Evolutionary conservation across 2,329 filamentous ascomycete species (phyloP).

Genomic region (Mycogone perniciosa): DNA sequence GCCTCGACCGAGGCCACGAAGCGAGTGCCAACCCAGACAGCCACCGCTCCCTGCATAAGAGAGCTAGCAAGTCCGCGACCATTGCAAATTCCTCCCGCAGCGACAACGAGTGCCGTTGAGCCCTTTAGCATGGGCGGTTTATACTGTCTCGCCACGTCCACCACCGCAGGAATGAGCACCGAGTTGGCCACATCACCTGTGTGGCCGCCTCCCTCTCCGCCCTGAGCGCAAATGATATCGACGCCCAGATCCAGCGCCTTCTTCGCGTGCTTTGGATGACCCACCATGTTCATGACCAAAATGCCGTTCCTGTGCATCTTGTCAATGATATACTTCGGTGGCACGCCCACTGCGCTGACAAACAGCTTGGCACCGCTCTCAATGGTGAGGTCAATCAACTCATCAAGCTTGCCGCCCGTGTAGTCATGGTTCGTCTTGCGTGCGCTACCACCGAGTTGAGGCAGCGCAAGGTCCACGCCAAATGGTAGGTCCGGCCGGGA

Average conservation of each 20-base stretch:
- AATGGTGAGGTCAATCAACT: constrained; percentile 81
- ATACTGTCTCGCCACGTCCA: constrained; percentile 72
- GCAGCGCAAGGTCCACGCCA: constrained; percentile 84
- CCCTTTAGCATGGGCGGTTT: constrained; percentile 63
- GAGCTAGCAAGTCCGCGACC: constrained; percentile 73
- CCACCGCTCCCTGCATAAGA: constrained; percentile 80
- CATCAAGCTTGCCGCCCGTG: constrained; percentile 79
- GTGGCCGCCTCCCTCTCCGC: constrained; percentile 88
- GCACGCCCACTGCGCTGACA: constrained; percentile 82
- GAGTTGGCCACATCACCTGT: constrained; percentile 81
- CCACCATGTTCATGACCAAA: constrained; percentile 95
- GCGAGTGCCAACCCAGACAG: constrained; percentile 90
- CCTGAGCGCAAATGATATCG: constrained; percentile 87
- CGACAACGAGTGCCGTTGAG: constrained; percentile 69
- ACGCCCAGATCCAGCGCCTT: constrained; percentile 84
- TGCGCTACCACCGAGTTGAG: constrained; percentile 77
- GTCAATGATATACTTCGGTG: constrained; percentile 66
- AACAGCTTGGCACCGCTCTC: constrained; percentile 79
- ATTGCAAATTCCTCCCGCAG: constrained; percentile 81
- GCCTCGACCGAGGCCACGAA: constrained; percentile 84
- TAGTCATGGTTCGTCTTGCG: constrained; percentile 95
- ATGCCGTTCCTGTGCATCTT: constrained; percentile 73
- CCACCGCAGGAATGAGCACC: constrained; percentile 81
- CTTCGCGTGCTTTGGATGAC: constrained; percentile 81
- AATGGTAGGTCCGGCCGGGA: constrained; percentile 65